Conservation (phyloP, 1,284 basidiomycete genomes). For the Ceratobasidium sp. region DNA sequence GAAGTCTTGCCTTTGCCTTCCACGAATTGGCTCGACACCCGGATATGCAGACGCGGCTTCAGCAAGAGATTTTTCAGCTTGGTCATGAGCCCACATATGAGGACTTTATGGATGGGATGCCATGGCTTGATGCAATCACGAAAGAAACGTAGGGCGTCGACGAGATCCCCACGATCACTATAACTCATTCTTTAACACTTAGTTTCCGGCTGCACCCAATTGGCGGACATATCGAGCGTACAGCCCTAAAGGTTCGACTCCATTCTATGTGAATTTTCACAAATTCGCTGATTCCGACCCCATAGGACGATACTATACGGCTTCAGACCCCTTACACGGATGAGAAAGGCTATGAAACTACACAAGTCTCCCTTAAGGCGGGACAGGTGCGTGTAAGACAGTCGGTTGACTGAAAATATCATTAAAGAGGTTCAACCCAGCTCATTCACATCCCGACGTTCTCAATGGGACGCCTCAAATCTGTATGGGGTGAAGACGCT, state of each 20-base stretch:
- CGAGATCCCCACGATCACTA: too few species aligned
- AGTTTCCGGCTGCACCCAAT: conserved; percentile 53
- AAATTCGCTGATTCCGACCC: conserved; percentile 5
- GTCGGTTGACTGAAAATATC: too few species aligned
- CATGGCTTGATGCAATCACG: conserved; percentile 66
- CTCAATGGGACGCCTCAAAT: conserved; percentile 51
- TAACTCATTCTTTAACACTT: too few species aligned
- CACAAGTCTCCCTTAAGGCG: conserved; percentile 49
- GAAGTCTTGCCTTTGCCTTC: conserved; percentile 55
- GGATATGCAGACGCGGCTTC: conserved; percentile 63
- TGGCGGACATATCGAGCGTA: conserved; percentile 50
- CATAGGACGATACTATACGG: conserved; percentile 51
- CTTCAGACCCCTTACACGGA: conserved; percentile 51
- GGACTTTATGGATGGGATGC: conserved; percentile 57
- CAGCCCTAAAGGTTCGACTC: conserved; percentile 26
- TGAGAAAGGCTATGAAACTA: conserved; percentile 49
- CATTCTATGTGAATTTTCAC: too few species aligned
- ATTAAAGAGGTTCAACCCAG: too few species aligned
- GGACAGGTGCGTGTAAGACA: conserved; percentile 52
- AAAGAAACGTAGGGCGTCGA: conserved; percentile 51
- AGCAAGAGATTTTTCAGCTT: conserved; percentile 62
- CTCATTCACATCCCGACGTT: conserved; percentile 52
- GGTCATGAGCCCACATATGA: conserved; percentile 62
- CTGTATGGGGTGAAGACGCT: conserved; percentile 55
- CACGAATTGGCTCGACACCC: conserved; percentile 68